phyloP scores from a whole-genome alignment of 768 basidiomycete genomes.

The Leccinum longicurvipes region DNA sequence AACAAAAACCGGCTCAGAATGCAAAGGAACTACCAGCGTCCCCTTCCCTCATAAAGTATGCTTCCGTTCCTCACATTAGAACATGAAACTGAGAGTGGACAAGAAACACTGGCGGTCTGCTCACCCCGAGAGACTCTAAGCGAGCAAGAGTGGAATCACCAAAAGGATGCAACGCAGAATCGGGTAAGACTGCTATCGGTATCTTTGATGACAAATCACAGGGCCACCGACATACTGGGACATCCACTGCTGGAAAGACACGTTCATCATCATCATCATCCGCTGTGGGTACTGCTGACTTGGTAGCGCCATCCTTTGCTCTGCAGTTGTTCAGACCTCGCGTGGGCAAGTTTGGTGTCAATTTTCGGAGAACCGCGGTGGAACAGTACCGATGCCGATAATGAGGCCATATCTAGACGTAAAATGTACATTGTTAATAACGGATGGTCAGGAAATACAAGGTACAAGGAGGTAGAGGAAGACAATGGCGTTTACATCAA shows the following conservation, averaged over 20 bases:
- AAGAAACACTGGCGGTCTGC: conserved; percentile 16
- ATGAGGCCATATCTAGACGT: conserved; percentile 12
- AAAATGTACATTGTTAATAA: conserved; percentile 16
- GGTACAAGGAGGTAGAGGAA: conserved; percentile 6
- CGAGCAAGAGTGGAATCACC: conserved; percentile 2
- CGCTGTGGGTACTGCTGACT: neutral
- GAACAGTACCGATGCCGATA: conserved; percentile 3
- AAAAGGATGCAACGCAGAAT: neutral
- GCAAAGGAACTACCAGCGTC: conserved; percentile 3
- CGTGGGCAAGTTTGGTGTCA: conserved; percentile 18
- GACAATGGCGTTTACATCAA: conserved; percentile 24
- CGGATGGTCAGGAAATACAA: conserved; percentile 28
- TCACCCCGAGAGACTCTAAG: conserved; percentile 15
- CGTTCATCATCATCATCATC: neutral
- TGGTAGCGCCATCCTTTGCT: neutral
- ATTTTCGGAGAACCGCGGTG: conserved; percentile 14
- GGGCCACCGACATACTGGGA: neutral
- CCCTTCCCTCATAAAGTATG: conserved; percentile 1
- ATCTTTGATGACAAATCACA: neutral
- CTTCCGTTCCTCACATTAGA: conserved; percentile 1
- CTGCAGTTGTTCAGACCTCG: conserved; percentile 13
- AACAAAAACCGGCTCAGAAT: conserved; percentile 19
- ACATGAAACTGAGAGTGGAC: neutral
- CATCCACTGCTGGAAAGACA: neutral
- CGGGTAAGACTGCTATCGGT: neutral